Percentiles rank a stretch among this genome's conserved stretches.
Conservation (phyloP, 176 grass and related monocot genomes). For the Oryza glumipatula region DNA sequence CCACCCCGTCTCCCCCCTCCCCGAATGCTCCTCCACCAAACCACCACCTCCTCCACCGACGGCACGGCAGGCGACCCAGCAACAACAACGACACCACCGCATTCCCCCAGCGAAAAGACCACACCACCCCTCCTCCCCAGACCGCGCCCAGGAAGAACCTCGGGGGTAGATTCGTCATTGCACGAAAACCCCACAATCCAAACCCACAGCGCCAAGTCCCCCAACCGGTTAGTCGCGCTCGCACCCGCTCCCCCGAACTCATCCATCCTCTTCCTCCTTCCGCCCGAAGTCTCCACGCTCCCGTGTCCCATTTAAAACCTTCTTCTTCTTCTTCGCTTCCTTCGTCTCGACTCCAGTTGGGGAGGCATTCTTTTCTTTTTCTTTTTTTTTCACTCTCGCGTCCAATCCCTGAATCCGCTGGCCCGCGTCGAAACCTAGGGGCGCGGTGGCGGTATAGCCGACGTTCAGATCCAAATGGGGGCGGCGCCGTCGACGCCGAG, state of each 20-base stretch:
- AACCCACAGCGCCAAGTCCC: constrained; percentile 35
- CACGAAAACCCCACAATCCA: constrained; percentile 26
- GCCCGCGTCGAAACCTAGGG: constrained; percentile 54
- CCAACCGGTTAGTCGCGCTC: not conserved
- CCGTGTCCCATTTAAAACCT: constrained; percentile 51
- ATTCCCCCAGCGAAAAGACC: constrained; percentile 17
- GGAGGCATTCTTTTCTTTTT: not conserved
- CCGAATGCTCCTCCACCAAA: constrained; percentile 50
- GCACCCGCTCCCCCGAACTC: not conserved
- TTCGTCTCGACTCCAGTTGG: constrained; percentile 51
- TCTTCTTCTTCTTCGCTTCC: constrained; percentile 38
- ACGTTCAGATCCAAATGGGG: constrained; percentile 72
- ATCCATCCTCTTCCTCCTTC: constrained; percentile 1
- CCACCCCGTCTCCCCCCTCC: no score
- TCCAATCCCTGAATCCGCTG: not conserved
- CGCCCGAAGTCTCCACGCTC: constrained; percentile 51
- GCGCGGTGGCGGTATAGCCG: not conserved
- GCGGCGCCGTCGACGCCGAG: constrained; percentile 85
- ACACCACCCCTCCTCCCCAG: not conserved
- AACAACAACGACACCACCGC: constrained; percentile 25
- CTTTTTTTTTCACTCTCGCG: not conserved
- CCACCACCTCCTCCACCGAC: constrained; percentile 44
- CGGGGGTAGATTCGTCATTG: not conserved
- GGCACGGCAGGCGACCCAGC: constrained; percentile 30
- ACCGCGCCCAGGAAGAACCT: fast-evolving